Percentiles rank a stretch among this genome's conserved stretches.
These are phyloP conservation scores for Neofusicoccum kwambonambiense DNA, from an alignment of 2,329 filamentous ascomycete genomes.

Conservation along the genomic window DNA sequence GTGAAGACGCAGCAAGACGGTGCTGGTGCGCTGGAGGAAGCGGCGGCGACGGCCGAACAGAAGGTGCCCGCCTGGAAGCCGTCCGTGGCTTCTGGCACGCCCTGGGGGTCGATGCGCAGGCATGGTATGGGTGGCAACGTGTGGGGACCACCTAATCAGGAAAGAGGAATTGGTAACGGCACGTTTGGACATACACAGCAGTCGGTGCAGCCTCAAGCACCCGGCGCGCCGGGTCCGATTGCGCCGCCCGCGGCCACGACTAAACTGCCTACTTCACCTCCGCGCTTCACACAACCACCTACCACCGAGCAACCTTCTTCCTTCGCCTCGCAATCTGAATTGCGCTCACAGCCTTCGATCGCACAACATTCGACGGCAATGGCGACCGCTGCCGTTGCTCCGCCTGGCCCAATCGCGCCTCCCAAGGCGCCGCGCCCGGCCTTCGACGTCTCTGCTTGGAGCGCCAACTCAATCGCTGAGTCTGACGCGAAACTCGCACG, in stretches of 20 bases:
- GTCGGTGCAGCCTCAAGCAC: neutral
- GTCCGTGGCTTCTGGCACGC: slow-evolving; percentile 1
- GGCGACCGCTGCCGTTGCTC: slow-evolving; percentile 7
- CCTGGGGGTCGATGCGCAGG: slow-evolving; percentile 7
- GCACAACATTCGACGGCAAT: neutral
- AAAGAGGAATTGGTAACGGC: slow-evolving; percentile 72
- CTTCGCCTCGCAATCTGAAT: slow-evolving; percentile 24
- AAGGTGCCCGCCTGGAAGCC: slow-evolving; percentile 42
- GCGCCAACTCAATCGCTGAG: slow-evolving; percentile 10
- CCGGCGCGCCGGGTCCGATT: slow-evolving; percentile 31
- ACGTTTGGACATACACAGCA: slow-evolving; percentile 63
- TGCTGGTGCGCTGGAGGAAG: slow-evolving; percentile 46
- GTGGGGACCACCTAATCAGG: slow-evolving; percentile 69
- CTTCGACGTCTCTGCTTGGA: slow-evolving; percentile 13
- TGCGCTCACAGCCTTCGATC: slow-evolving; percentile 4
- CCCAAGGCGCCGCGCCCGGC: slow-evolving; percentile 26
- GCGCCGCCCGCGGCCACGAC: slow-evolving; percentile 25
- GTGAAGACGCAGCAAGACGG: neutral
- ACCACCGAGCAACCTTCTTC: slow-evolving; percentile 30
- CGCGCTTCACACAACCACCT: slow-evolving; percentile 19
- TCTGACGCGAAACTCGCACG: slow-evolving; percentile 5
- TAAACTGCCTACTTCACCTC: slow-evolving; percentile 14
- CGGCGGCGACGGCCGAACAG: slow-evolving; percentile 39
- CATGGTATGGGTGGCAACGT: slow-evolving; percentile 51
- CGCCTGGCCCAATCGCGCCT: slow-evolving; percentile 31